Percentiles rank a stretch among this genome's conserved stretches.
phyloP scores from a whole-genome alignment of 2,329 filamentous ascomycete species.

The Fusarium sp. region DNA sequence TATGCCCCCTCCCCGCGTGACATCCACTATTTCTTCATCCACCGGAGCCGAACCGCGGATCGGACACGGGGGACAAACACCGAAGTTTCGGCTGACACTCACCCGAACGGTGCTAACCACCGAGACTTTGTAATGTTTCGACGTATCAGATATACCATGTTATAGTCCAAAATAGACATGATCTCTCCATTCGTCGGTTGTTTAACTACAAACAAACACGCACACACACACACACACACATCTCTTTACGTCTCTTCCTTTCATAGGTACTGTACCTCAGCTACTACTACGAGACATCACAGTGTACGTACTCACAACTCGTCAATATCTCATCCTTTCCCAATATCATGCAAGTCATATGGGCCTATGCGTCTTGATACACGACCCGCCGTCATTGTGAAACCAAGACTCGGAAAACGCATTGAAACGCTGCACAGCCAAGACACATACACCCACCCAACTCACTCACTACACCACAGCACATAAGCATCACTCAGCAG shows the following conservation, averaged over 20 bases:
- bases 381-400: slow-evolving; percentile 17
- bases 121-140: not conserved
- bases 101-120: not conserved
- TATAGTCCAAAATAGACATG: not conserved
- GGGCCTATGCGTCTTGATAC: not conserved
- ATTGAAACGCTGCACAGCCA: slow-evolving; percentile 5
- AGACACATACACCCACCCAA: slow-evolving; percentile 15
- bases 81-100: slow-evolving; percentile 4
- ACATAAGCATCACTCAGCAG: not conserved
- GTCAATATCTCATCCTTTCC: not conserved
- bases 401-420: slow-evolving; percentile 25
- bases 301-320: not conserved
- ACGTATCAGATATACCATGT: not conserved
- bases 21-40: slow-evolving; percentile 1
- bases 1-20: not conserved
- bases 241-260: not conserved
- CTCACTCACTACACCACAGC: not conserved
- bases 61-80: slow-evolving; percentile 5
- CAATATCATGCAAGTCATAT: slow-evolving; percentile 12
- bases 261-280: not conserved
- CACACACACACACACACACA: not conserved
- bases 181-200: not conserved
- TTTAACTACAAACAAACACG: not conserved
- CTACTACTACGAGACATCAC: not conserved
- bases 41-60: slow-evolving; percentile 28